Evolutionary conservation across 257 asterid species (phyloP).

Genomic region (Henckelia pumila): DNA sequence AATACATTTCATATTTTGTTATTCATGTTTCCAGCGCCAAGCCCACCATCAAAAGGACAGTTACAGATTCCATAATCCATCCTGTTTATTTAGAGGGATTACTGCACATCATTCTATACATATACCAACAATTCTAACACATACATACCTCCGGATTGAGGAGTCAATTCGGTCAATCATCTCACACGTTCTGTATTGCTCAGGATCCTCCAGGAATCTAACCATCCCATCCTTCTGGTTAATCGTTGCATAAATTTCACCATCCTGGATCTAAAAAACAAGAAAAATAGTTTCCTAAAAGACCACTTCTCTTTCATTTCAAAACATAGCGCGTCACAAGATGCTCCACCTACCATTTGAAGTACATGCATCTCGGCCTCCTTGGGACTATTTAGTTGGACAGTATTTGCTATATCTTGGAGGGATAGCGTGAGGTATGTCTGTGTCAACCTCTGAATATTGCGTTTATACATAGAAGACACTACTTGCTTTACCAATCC

Average conservation of each 20-base stretch:
- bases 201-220: slow-evolving; percentile 97
- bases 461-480: slow-evolving; percentile 89
- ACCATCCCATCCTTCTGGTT: slow-evolving; percentile 99
- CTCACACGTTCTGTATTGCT: slow-evolving; percentile 85
- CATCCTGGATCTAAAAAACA: slow-evolving; percentile 72
- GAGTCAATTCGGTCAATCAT: slow-evolving; percentile 91
- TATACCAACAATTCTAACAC: neutral
- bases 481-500: slow-evolving; percentile 96
- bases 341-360: slow-evolving; percentile 68
- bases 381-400: slow-evolving; percentile 69
- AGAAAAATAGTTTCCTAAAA: slow-evolving; percentile 3
- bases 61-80: neutral
- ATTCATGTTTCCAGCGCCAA: neutral
- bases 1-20: neutral
- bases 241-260: slow-evolving; percentile 89
- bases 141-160: slow-evolving; percentile 78
- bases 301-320: neutral
- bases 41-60: neutral
- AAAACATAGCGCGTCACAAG: slow-evolving; percentile 9
- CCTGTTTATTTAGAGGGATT: neutral
- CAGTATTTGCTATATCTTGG: slow-evolving; percentile 85
- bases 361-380: slow-evolving; percentile 99
- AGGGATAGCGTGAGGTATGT: slow-evolving; percentile 94
- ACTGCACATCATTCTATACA: neutral
- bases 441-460: slow-evolving; percentile 96